Evolutionary conservation across 768 basidiomycete genomes (phyloP), one percentile per base, ranked within the genome.

Genomic region (Boletus sp.): DNA sequence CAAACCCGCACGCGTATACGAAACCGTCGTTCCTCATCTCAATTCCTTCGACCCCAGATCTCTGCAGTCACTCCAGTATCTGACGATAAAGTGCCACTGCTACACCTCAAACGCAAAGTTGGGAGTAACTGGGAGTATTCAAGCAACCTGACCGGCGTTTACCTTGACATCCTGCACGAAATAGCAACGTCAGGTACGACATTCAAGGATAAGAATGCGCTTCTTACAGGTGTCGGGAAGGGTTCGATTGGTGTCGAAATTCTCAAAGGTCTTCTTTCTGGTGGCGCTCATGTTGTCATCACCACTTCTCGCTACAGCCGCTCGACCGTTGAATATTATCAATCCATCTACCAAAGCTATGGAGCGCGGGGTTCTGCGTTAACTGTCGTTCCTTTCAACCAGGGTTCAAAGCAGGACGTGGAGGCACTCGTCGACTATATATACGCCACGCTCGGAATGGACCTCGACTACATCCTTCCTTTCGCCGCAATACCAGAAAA

Each of bases 401-500:
- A 98, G 72, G 97, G 91, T 30, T 98, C 97, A 4, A 97, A 94
- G 75, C 97, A 98, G 72, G 97, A 99, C 63, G 93, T 98, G 39
- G 97, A 99, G 67, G 94, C 95, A 5, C 85, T 99, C 50, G 87
- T 99, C 64, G 96, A 98, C 75, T 99, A 98, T 72, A 96, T 99
- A 74, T 99, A 98, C 76, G 84, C 89, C 30, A 94, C 87, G 28
- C 86, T 99, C 52, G 90, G 93, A 54, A 85, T 98, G 78, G 97
- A 99, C 75, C 84, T 99, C 55, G 97, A 99, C 75, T 99, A 98
- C 74, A 92, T 99, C 66, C 84, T 98, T 57, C 97, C 97, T 20
- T 99, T 99, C 75, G 97, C 97, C 44, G 97, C 96, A 47, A 89
- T 99, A 46, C 96, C 97, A 7, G 97, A 99, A 74, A 98, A 98